These are phyloP conservation scores for Penicillium hordei DNA, from an alignment of 2,329 filamentous ascomycete genomes.

Conservation along the genomic window DNA sequence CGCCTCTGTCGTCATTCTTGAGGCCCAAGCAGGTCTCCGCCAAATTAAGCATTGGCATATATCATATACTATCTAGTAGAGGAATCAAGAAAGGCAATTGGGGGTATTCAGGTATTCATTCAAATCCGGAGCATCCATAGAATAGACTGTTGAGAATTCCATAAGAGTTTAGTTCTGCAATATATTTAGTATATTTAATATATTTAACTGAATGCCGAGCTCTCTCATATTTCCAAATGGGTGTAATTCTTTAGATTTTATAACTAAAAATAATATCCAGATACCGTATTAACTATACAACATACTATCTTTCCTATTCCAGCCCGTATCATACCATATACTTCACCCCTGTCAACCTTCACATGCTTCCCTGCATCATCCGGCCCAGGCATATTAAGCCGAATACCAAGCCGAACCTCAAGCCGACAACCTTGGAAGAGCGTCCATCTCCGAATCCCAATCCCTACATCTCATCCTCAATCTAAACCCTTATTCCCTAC, in stretches of 20 bases:
- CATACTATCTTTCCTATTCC: neutral
- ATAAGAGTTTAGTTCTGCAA: neutral
- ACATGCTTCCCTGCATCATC: constrained; percentile 3
- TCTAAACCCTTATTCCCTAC: neutral
- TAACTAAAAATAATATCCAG: neutral
- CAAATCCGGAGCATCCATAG: neutral
- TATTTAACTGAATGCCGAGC: no score
- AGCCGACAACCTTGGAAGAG: neutral
- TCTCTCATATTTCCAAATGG: neutral
- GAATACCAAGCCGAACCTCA: constrained; percentile 1
- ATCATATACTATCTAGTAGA: neutral
- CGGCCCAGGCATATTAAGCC: constrained; percentile 1
- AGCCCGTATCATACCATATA: neutral
- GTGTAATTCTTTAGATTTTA: neutral
- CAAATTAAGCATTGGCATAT: constrained; percentile 4
- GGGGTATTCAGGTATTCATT: neutral
- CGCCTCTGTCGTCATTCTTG: constrained; percentile 14
- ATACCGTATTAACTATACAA: no score
- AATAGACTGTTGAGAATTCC: neutral
- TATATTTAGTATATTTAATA: neutral
- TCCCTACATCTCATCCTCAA: neutral
- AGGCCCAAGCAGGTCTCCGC: constrained; percentile 1
- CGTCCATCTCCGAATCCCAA: neutral
- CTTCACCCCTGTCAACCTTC: neutral
- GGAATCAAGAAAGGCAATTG: neutral